phyloP scores from a whole-genome alignment of 2,329 filamentous ascomycete species.

The Cryphonectria japonica region DNA sequence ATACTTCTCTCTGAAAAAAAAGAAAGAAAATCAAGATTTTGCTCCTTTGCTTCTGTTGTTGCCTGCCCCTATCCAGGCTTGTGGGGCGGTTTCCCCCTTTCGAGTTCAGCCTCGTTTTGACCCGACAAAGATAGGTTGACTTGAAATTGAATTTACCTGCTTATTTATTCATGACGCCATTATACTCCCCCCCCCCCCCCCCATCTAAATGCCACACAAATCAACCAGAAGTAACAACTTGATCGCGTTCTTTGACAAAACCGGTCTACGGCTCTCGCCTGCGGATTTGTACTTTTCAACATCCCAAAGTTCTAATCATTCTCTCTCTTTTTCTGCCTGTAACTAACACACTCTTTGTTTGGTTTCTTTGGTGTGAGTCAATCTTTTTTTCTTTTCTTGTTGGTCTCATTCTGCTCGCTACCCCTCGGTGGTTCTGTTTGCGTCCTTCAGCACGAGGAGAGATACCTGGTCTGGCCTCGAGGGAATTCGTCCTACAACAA shows the following conservation, averaged over 20 bases:
- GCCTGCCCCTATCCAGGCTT: background rate
- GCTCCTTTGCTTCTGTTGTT: background rate
- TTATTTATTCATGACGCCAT: conserved; percentile 23
- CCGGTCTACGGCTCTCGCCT: background rate
- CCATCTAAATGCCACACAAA: background rate
- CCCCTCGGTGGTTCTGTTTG: background rate
- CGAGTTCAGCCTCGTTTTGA: conserved; percentile 19
- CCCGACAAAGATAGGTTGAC: background rate
- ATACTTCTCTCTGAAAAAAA: too few species aligned
- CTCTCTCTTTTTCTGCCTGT: background rate
- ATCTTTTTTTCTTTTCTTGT: background rate
- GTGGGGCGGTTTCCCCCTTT: background rate
- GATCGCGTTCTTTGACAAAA: background rate
- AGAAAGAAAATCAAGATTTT: too few species aligned
- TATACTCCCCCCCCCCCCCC: background rate
- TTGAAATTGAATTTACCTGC: conserved; percentile 6
- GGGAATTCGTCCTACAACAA: background rate
- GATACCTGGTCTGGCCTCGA: background rate
- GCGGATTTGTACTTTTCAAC: background rate
- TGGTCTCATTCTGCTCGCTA: background rate
- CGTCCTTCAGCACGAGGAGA: background rate
- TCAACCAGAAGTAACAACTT: background rate
- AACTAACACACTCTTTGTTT: background rate
- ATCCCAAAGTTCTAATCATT: background rate
- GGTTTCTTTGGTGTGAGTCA: background rate